A percentile compares a stretch with the other conserved stretches of the same genome.
Conservation (phyloP, 805 yeast species). For the Maudiozyma pseudohumilis region DNA sequence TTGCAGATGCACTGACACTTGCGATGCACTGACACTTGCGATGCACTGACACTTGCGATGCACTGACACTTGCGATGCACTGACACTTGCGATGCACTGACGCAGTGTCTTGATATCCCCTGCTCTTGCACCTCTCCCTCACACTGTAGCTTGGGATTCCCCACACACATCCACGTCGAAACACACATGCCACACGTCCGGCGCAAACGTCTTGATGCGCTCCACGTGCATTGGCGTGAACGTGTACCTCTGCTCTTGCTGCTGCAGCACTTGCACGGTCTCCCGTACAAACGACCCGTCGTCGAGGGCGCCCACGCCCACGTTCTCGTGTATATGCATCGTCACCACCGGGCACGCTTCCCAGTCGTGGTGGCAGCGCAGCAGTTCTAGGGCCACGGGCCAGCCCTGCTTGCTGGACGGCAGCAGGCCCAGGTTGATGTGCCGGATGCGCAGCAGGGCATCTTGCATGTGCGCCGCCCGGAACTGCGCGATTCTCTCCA, state of each 20-base stretch:
- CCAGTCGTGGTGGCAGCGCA: conserved; percentile 10
- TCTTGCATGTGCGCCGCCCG: conserved; percentile 15
- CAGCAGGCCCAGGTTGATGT: conserved; percentile 69
- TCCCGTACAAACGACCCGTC: conserved; percentile 6
- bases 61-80: no score
- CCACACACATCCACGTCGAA: conserved; percentile 35
- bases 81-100: no score
- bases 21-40: no score
- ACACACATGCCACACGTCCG: conserved; percentile 75
- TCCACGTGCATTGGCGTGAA: conserved; percentile 36
- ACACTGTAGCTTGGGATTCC: no score
- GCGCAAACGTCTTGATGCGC: conserved; percentile 76
- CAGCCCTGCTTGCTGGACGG: conserved; percentile 63
- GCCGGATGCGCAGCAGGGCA: conserved; percentile 30
- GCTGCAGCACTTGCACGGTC: no score
- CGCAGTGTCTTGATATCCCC: no score
- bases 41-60: no score
- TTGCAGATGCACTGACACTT: no score
- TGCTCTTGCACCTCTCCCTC: no score
- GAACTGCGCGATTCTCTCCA: conserved; percentile 31
- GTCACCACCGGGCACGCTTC: conserved; percentile 14
- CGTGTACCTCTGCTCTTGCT: not conserved
- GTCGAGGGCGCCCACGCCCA: conserved; percentile 36
- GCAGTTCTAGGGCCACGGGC: conserved; percentile 33
- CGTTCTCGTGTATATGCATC: conserved; percentile 72